A percentile compares a stretch with the other conserved stretches of the same genome.
These are phyloP conservation scores for Papilionanthe hybrid DNA, from an alignment of 116 monocot species.

Conservation along the genomic window DNA sequence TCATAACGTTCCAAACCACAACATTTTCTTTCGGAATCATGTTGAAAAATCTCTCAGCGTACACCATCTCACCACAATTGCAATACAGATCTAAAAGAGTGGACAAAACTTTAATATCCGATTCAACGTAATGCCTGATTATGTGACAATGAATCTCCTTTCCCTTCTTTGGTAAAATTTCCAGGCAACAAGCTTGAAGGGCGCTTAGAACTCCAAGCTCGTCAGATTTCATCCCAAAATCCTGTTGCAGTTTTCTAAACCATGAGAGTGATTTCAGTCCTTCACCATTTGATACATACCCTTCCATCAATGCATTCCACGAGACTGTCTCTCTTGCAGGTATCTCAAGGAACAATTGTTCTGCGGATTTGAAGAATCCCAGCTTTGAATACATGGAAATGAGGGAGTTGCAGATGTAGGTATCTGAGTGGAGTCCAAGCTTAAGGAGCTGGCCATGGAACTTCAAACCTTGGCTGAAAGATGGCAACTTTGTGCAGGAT, in stretches of 20 bases:
- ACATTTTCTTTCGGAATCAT: slow-evolving; percentile 25
- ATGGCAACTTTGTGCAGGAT: slow-evolving; percentile 32
- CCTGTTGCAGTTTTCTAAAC: slow-evolving; percentile 41
- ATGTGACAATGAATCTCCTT: slow-evolving; percentile 51
- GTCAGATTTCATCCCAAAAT: slow-evolving; percentile 24
- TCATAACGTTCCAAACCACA: slow-evolving; percentile 62
- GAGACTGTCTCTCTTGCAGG: slow-evolving; percentile 47
- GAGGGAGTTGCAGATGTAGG: slow-evolving; percentile 72
- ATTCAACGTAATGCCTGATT: slow-evolving; percentile 26
- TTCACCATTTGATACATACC: slow-evolving; percentile 35
- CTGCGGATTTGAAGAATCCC: slow-evolving; percentile 33
- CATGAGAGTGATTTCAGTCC: slow-evolving; percentile 25
- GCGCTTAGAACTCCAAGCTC: slow-evolving; percentile 28
- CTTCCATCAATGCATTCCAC: slow-evolving; percentile 75
- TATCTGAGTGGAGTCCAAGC: slow-evolving; percentile 52
- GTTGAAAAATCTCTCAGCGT: slow-evolving; percentile 41
- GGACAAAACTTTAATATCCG: slow-evolving; percentile 39
- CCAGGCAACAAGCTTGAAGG: slow-evolving; percentile 44
- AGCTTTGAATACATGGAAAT: slow-evolving; percentile 52
- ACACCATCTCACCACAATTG: slow-evolving; percentile 49
- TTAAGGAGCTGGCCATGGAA: slow-evolving; percentile 52
- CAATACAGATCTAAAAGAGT: slow-evolving; percentile 70
- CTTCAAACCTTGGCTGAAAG: slow-evolving; percentile 26
- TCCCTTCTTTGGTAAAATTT: slow-evolving; percentile 25
- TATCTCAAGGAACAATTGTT: slow-evolving; percentile 73